These are phyloP conservation scores for Trichoderma koningiopsis DNA, from an alignment of 2,329 filamentous ascomycete genomes.

Conservation along the genomic window DNA sequence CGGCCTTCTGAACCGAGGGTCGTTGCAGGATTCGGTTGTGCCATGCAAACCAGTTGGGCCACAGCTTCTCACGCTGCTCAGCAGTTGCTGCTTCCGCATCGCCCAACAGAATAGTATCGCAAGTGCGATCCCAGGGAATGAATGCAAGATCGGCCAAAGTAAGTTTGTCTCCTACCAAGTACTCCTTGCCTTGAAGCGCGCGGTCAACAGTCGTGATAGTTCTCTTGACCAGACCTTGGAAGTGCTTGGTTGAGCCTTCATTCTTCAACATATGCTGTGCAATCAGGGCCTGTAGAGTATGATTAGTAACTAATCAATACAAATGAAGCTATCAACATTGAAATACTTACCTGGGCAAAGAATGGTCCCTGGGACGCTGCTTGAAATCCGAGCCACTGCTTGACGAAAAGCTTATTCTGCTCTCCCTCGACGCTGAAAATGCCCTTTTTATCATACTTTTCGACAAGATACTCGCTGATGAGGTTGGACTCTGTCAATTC, in stretches of 20 bases:
- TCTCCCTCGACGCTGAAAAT: neutral
- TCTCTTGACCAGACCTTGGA: neutral
- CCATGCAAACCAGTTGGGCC: neutral
- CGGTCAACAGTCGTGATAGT: neutral
- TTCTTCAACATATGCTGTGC: neutral
- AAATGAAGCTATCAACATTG: neutral
- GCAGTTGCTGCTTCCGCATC: neutral
- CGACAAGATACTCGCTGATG: neutral
- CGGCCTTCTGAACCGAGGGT: neutral
- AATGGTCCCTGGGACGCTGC: neutral
- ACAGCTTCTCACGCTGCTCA: neutral
- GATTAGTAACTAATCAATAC: neutral
- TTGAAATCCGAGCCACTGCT: neutral
- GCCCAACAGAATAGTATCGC: neutral
- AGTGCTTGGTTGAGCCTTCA: neutral
- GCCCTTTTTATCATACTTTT: neutral
- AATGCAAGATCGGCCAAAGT: neutral
- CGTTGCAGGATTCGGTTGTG: constrained; percentile 4
- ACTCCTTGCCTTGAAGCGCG: neutral
- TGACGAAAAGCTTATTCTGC: neutral
- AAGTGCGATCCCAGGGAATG: neutral
- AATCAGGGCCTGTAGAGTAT: neutral
- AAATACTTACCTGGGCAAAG: neutral
- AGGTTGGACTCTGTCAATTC: neutral
- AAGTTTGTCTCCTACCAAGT: neutral